phyloP scores from a whole-genome alignment of 2,329 filamentous ascomycete genomes.

The Aspergillus ochraceus region DNA sequence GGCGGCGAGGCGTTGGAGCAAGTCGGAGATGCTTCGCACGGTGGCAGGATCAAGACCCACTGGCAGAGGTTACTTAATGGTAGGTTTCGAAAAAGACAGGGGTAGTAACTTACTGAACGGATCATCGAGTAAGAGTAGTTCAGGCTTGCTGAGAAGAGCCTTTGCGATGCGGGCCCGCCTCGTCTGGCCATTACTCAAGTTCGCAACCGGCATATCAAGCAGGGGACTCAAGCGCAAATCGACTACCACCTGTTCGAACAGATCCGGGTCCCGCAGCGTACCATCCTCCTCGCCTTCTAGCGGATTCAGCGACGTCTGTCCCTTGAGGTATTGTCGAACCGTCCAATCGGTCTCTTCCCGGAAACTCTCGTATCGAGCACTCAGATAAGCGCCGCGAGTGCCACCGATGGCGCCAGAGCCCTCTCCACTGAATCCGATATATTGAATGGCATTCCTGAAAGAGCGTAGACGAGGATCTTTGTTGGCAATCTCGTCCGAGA shows the following conservation, averaged over 20 bases:
- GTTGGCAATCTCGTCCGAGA: slow-evolving; percentile 58
- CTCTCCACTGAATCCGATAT: slow-evolving; percentile 87
- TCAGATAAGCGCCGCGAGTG: slow-evolving; percentile 73
- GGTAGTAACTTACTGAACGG: slow-evolving; percentile 66
- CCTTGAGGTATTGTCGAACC: slow-evolving; percentile 74
- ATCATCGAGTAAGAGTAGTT: slow-evolving; percentile 84
- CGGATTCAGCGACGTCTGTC: slow-evolving; percentile 81
- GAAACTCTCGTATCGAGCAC: slow-evolving; percentile 84
- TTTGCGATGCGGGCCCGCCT: slow-evolving; percentile 84
- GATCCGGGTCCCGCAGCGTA: slow-evolving; percentile 48
- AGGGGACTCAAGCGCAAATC: slow-evolving; percentile 70
- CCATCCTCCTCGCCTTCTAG: slow-evolving; percentile 55
- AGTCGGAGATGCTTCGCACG: slow-evolving; percentile 66
- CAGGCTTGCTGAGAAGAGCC: slow-evolving; percentile 74
- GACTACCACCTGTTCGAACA: slow-evolving; percentile 63
- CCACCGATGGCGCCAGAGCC: slow-evolving; percentile 51
- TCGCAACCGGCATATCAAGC: slow-evolving; percentile 78
- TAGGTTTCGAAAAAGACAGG: no score
- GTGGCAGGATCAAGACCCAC: slow-evolving; percentile 90
- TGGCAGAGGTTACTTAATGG: slow-evolving; percentile 21
- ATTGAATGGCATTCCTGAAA: slow-evolving; percentile 71
- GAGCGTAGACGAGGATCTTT: slow-evolving; percentile 55
- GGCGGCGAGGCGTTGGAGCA: slow-evolving; percentile 69
- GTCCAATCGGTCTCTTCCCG: slow-evolving; percentile 87
- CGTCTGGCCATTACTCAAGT: slow-evolving; percentile 91